phyloP scores from a whole-genome alignment of 768 basidiomycete species.

The Russula abietina region DNA sequence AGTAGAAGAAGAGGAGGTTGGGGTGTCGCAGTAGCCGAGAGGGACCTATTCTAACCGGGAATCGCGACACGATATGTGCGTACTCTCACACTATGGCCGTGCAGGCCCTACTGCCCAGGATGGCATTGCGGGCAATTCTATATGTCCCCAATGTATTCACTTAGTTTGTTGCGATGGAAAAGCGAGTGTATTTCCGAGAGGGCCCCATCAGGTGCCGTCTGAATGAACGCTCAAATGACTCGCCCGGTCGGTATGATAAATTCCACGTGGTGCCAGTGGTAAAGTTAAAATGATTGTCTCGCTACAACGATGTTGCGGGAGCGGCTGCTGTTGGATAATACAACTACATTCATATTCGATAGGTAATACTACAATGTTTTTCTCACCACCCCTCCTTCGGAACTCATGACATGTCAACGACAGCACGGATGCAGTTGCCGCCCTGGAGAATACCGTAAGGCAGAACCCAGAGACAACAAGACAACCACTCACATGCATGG shows the following conservation, averaged over 20 bases:
- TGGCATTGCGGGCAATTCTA: too few relatives aligned
- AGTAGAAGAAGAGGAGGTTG: too few relatives aligned
- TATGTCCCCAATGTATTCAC: too few relatives aligned
- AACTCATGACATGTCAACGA: conserved; percentile 69
- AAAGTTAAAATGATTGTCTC: background rate
- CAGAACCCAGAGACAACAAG: background rate
- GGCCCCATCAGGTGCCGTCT: background rate
- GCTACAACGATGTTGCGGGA: background rate
- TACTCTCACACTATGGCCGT: too few relatives aligned
- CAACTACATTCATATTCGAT: background rate
- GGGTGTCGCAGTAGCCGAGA: too few relatives aligned
- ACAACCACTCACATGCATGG: conserved; percentile 82
- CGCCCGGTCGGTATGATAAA: background rate
- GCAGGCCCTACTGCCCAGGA: too few relatives aligned
- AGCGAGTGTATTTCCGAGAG: background rate
- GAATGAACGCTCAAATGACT: too few relatives aligned
- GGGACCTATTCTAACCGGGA: too few relatives aligned
- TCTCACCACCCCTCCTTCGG: background rate
- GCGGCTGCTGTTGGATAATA: background rate
- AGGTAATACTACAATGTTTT: background rate
- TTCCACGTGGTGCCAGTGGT: too few relatives aligned
- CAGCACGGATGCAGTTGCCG: conserved; percentile 90
- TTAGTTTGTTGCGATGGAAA: background rate
- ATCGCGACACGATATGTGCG: too few relatives aligned
- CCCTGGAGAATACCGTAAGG: conserved; percentile 36